Base-by-base conservation (phyloP, 2,329 filamentous ascomycete species). In the Rachicladosporium sp. region DNA sequence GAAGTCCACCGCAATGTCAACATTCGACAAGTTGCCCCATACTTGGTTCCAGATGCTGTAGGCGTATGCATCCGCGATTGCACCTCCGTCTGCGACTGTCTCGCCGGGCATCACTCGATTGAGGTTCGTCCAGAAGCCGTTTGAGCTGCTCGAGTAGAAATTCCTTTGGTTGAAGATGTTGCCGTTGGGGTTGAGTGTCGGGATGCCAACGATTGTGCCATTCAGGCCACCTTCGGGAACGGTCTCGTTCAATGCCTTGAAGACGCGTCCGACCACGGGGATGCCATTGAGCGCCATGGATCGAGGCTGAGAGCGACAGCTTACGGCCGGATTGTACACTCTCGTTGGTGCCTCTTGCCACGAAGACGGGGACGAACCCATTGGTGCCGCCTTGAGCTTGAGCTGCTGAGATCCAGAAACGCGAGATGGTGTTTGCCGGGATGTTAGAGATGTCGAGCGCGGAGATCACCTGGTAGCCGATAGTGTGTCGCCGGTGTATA, bases 71-170 rank as follows among this genome's bases (percentile, higher is more conserved):
- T 45, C 31, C 2, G 42, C 33, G 10, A 51, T 33, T 6, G 38
- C 43, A 13, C 49, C 47, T 8, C 49, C 49, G 4, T 47, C 43
- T n/a, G 36, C 42, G 21, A 50, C 36, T 23, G 42, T 51, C 6
- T 43, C 67, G 56, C 73, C 78, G 52, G 79, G 78, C 52, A 86
- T 74, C 53, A 84, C 63, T 56, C 76, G 76, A 63, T 63, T 63
- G 2, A 62, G 50, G 39, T 63, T 61, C 3, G 80, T 80, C 51
- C 82, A 59, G 50, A 80, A 63, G 46, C 64, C 64, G 65, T 67
- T 51, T 27, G 42, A 43, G 33, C 47, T 50, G 37, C 45, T 44
- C 9, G 58, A 58, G 46, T 55, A 62, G 49, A 59, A 61, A 45
- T 62, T 61, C 11, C 59, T 51, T 42, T 62, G 58, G 41, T 61